phyloP scores from a whole-genome alignment of 305 asterid species.

The Fraxinus sp. region DNA sequence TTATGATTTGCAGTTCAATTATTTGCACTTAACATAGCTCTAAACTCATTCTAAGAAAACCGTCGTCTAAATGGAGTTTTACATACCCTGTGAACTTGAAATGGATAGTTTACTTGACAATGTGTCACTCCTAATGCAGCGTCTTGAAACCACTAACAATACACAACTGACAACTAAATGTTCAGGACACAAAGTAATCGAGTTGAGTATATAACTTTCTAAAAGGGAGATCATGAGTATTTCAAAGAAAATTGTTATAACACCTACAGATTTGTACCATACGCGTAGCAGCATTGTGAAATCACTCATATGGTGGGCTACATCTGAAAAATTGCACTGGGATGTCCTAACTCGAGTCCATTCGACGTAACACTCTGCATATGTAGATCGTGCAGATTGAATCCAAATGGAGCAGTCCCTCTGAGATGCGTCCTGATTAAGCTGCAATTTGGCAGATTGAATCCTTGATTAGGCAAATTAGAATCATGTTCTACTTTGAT shows the following conservation, averaged over 20 bases:
- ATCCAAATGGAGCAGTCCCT: conserved; percentile 31
- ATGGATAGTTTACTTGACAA: not conserved
- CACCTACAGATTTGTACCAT: not conserved
- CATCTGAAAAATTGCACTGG: conserved; percentile 44
- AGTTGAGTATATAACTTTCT: not conserved
- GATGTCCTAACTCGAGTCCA: conserved; percentile 46
- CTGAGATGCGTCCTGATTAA: conserved; percentile 27
- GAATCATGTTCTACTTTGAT: conserved; percentile 30
- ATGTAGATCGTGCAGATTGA: conserved; percentile 35
- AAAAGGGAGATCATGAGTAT: not conserved
- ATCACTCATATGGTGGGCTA: conserved; percentile 25
- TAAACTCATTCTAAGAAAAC: not conserved
- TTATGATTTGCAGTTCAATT: conserved; percentile 20
- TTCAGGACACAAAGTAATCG: not conserved
- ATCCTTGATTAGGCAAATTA: conserved; percentile 38
- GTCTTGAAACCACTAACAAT: not conserved
- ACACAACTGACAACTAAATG: not conserved
- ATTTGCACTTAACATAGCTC: conserved; percentile 12
- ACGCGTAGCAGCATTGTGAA: not conserved
- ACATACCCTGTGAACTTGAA: not conserved
- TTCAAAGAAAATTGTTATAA: conserved; percentile 1
- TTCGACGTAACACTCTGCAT: conserved; percentile 34
- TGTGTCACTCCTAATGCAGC: conserved; percentile 1
- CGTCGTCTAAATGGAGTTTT: conserved; percentile 5
- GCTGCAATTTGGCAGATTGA: conserved; percentile 27